Base-by-base conservation (phyloP, 78 protist genomes). In the Dictyostelium brefeldianum region DNA sequence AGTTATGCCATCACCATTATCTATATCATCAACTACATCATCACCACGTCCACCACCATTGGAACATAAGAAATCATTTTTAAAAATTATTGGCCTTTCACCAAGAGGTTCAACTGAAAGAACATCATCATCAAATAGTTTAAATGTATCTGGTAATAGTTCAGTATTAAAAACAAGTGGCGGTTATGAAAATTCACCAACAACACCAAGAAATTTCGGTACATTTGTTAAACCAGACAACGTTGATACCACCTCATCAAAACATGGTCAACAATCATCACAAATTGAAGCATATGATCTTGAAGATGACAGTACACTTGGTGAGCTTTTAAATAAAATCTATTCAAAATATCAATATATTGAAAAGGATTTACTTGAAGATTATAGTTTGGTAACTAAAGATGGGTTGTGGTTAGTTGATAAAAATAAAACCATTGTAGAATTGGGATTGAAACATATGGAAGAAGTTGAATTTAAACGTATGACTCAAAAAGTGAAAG, bases 281-380 rank as follows among this genome's bases (percentile, higher is more conserved):
- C 20, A 41, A 50, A 56, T 78, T 54, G 84, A 47, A 27, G 25
- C 56, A 25, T 77, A 77, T 20, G 93, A 87, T 62, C 69, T 59
- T 50, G 83, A 74, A 18, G 93, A 87, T 27, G 57, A 87, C 31
- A 77, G 36, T 47, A 78, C 93, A 22, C 18, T 64, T 29, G 80
- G 80, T 18, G 93, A 87, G 20, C 14, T 87, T 18, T 70, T 87
- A 62, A 67, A 59, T 46, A 87, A 77, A 51, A 75, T 87, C 62
- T 77, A 69, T 54, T 59, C 17, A 62, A 41, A 54, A 53, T 83
- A 83, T 50, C 78, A 51, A 69, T 79, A 87, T 65, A 74, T 87
- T 62, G 93, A 87, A 50, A 80, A 80, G 25, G 93, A 87, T 25
- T 57, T 87, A 27, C 48, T 87, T 17, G 93, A 87, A 3, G 93